Conservation (phyloP, 2,329 filamentous ascomycete species). For the Macrophomina tecta region DNA sequence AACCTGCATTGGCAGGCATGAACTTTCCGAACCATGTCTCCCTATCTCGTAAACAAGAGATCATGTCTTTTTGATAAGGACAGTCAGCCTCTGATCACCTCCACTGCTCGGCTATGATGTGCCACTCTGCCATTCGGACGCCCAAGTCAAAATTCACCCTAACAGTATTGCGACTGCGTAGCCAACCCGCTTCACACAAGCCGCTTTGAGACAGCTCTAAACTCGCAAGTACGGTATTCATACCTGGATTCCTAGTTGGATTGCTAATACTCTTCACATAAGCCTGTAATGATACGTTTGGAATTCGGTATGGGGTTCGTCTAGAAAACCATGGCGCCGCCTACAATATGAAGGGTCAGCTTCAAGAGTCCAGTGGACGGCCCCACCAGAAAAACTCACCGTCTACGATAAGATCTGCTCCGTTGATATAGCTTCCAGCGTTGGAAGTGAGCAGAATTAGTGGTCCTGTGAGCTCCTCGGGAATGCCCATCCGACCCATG, state of each 20-base stretch:
- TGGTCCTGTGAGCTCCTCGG: constrained; percentile 67
- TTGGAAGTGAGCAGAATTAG: constrained; percentile 66
- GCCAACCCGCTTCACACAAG: too few species aligned
- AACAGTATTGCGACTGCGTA: too few species aligned
- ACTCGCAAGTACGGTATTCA: too few species aligned
- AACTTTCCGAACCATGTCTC: background rate
- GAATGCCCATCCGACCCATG: constrained; percentile 68
- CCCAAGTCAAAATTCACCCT: too few species aligned
- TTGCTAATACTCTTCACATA: too few species aligned
- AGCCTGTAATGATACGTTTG: too few species aligned
- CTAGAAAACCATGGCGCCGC: constrained; percentile 26
- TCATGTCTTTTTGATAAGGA: too few species aligned
- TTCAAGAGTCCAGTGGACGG: background rate
- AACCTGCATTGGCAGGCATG: constrained; percentile 20
- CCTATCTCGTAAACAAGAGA: background rate
- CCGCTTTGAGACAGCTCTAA: too few species aligned
- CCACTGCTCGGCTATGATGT: too few species aligned
- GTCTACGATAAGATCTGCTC: constrained; percentile 69
- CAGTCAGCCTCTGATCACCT: too few species aligned
- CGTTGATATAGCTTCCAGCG: constrained; percentile 72
- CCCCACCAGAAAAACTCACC: constrained; percentile 43
- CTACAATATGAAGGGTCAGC: background rate
- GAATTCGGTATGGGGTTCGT: background rate
- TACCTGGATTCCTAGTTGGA: too few species aligned
- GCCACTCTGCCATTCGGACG: too few species aligned